Base-by-base conservation (phyloP, 192 early-diverging fungal species). In the Mortierella antarctica region DNA sequence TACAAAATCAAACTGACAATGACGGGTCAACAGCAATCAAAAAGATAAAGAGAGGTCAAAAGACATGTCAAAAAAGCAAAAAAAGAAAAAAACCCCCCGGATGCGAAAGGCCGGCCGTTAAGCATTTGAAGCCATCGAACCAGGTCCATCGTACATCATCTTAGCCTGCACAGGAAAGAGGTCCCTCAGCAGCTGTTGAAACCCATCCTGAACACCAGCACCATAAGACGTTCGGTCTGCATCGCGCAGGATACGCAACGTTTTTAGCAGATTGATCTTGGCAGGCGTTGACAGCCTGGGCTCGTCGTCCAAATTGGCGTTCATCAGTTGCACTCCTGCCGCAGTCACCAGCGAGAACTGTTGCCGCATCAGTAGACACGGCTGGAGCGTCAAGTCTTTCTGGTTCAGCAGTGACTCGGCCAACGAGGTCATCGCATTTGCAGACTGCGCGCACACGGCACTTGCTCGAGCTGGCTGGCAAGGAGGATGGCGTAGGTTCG, bases 201-300 rank as follows among this genome's bases (percentile, higher is more conserved):
- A 67, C 6, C 77, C 77, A 57, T 80, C 77, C 20, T 53, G 59
- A 21, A 63, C 77, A 63, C 53, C 58, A 5, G 52, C 60, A 23
- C 70, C 70, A 64, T 65, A 72, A 2, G 77, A 80, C 18, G 77
- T 68, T 15, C 77, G 57, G 42, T 80, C 77, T 12, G 77, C 77
- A 62, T 80, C 77, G 12, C 77, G 48, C 23, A 80, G 69, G 20
- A 80, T 80, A 0, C 77, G 77, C 11, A 80, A 68, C 31, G 77
- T 80, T 49, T 80, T 80, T 8, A 80, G 55, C 48, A 80, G 53
- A 17, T 80, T 80, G 54, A 80, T 80, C 65, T 80, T 80, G 21
- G 77, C 77, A 14, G 77, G 77, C 6, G 77, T 80, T 47, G 77
- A 80, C 39, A 80, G 46, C 39, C 77, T 56, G 8, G 77, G 77